These are phyloP conservation scores for Lotus japonicus DNA, from an alignment of 306 rosid species.

Conservation along the genomic window DNA sequence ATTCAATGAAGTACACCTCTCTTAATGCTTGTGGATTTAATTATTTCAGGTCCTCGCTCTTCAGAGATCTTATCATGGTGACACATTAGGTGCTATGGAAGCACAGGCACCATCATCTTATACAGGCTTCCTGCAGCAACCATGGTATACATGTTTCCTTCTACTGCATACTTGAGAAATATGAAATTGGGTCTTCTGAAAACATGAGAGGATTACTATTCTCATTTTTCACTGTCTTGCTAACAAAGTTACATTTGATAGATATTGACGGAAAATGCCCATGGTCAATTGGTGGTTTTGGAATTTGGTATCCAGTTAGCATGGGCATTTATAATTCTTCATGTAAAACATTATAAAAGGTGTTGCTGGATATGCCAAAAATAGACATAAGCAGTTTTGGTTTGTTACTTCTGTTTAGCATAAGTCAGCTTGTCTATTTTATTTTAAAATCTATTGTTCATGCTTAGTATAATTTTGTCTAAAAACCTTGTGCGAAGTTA, in stretches of 20 bases:
- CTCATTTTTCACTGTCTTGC: neutral
- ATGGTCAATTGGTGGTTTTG: neutral
- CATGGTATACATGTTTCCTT: slow-evolving; percentile 51
- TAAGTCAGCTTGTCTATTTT: neutral
- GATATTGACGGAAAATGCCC: neutral
- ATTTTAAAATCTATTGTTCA: too few species aligned
- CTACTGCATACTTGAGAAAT: neutral
- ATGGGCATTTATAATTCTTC: neutral
- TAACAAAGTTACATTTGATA: neutral
- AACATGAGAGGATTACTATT: neutral
- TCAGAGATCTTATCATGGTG: slow-evolving; percentile 90
- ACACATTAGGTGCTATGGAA: slow-evolving; percentile 98
- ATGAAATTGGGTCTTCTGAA: neutral
- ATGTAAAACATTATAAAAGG: neutral
- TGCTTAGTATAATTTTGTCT: neutral
- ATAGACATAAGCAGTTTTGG: slow-evolving; percentile 12
- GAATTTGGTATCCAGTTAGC: neutral
- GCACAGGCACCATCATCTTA: slow-evolving; percentile 95
- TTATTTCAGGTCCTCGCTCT: slow-evolving; percentile 82
- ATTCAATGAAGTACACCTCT: neutral
- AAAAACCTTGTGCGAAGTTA: neutral
- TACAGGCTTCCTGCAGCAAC: slow-evolving; percentile 97
- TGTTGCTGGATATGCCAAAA: neutral
- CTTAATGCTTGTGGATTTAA: slow-evolving; percentile 17
- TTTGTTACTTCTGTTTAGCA: slow-evolving; percentile 2